Base-by-base conservation (phyloP, 371 early-diverging fungal species). In the Mucor irregularis region DNA sequence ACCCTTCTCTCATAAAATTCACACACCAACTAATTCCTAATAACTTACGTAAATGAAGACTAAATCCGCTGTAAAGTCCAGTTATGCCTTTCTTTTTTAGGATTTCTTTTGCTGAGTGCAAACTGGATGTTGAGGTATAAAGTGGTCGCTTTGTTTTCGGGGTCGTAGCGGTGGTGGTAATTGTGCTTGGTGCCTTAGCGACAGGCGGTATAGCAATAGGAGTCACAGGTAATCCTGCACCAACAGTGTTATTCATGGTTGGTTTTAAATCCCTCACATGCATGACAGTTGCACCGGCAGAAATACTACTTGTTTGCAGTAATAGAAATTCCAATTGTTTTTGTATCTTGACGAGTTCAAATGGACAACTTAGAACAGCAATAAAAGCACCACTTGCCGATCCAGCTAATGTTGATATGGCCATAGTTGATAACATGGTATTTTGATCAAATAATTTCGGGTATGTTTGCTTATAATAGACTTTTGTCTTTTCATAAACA, bases 341-440 rank as follows among this genome's bases (percentile, higher is more conserved):
- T 64, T 90, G 92, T 19, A 92, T 82, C 62, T 92, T 92, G 50
- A 92, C 83, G 19, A 91, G 66, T 56, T 92, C 93, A 56, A 92
- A 70, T 7, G 92, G 92, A 57, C 89, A 87, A 51, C 87, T 85
- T 14, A 89, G 60, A 9, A 78, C 58, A 5, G 91, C 89, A 42
- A 89, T 83, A 30, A 86, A 74, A 3, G 86, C 81, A 9, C 91
- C 91, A 30, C 85, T 78, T 0, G 78, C 64, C 19, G 76, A 74
- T 51, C 91, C 92, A 6, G 87, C 84, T 11, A 82, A 48, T 5
- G 80, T 81, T 0, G 87, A 82, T 2, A 81, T 56, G 11, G 75
- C 61, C 43, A 85, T 80, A 8, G 81, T 59, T 7, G 80, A 80
- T 8, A 72, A 49, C 45, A 81, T 59, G 5, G 72, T 73, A 19